Conservation (phyloP, 257 asterid species). For the Solanum gandarillasii region DNA sequence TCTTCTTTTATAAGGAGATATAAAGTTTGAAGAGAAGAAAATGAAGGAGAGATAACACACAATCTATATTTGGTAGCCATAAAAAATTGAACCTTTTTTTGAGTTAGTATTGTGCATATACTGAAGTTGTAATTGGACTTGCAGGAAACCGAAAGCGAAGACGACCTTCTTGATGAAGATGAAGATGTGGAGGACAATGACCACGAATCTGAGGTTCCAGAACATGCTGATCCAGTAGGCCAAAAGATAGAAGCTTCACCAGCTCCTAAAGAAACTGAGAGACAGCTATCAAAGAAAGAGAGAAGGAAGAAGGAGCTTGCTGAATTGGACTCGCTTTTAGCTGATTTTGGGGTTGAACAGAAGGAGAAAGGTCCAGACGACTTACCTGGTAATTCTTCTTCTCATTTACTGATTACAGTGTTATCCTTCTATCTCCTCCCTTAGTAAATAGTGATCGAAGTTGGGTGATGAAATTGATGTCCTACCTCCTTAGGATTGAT, state of each 20-base stretch:
- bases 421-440: background rate
- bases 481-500: background rate
- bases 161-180: conserved; percentile 32
- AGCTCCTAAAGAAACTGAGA: conserved; percentile 71
- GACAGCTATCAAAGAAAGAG: conserved; percentile 94
- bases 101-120: background rate
- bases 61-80: background rate
- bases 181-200: conserved; percentile 76
- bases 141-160: conserved; percentile 42
- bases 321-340: conserved; percentile 85
- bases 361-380: conserved; percentile 33
- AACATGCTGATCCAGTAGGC: conserved; percentile 30
- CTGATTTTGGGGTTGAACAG: conserved; percentile 58
- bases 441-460: background rate
- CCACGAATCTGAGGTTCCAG: conserved; percentile 51
- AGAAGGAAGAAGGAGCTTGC: conserved; percentile 90
- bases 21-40: background rate
- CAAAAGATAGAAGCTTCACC: background rate
- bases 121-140: background rate
- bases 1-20: background rate
- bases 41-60: background rate
- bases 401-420: background rate
- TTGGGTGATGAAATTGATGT: background rate
- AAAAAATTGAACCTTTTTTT: background rate
- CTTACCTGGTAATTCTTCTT: conserved; percentile 38